A percentile compares a stretch with the other conserved stretches of the same genome.
These are phyloP conservation scores for Podospora comata DNA, from an alignment of 495 filamentous ascomycete species.

Conservation along the genomic window DNA sequence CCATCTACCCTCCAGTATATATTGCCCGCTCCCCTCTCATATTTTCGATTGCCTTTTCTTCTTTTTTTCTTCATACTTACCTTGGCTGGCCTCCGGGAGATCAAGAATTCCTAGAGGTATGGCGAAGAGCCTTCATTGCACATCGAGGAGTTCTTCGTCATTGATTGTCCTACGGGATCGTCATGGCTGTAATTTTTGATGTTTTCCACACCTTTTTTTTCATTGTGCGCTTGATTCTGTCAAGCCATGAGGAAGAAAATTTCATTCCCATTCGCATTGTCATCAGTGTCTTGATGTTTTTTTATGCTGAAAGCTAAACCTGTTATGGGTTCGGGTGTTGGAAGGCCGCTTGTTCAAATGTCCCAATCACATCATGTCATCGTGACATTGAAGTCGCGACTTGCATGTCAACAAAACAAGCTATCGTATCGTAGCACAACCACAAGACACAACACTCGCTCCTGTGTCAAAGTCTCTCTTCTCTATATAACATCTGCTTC, in stretches of 20 bases:
- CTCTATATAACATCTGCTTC: background rate
- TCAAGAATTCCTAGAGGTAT: slow-evolving; percentile 29
- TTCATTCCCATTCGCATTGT: background rate
- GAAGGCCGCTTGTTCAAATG: background rate
- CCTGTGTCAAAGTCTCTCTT: background rate
- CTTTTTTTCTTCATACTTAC: slow-evolving; percentile 33
- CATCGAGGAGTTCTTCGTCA: slow-evolving; percentile 32
- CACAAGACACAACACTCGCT: background rate
- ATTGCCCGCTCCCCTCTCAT: background rate
- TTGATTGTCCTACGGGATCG: slow-evolving; percentile 43
- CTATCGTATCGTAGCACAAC: background rate
- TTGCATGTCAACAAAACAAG: background rate
- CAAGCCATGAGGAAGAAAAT: slow-evolving; percentile 31
- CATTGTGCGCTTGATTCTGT: slow-evolving; percentile 27
- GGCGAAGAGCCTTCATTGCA: slow-evolving; percentile 38
- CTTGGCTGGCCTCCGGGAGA: slow-evolving; percentile 23
- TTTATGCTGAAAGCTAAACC: too few species aligned
- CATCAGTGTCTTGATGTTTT: too few species aligned
- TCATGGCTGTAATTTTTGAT: slow-evolving; percentile 41
- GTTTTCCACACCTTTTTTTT: slow-evolving; percentile 25
- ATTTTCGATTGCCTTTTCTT: slow-evolving; percentile 16
- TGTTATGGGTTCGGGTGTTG: background rate
- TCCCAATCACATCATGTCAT: background rate
- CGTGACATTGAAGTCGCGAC: background rate
- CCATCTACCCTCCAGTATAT: slow-evolving; percentile 11